A percentile compares a stretch with the other conserved stretches of the same genome.
Evolutionary conservation across 2,329 filamentous ascomycete genomes (phyloP).

Genomic region (Colletotrichum agaves): DNA sequence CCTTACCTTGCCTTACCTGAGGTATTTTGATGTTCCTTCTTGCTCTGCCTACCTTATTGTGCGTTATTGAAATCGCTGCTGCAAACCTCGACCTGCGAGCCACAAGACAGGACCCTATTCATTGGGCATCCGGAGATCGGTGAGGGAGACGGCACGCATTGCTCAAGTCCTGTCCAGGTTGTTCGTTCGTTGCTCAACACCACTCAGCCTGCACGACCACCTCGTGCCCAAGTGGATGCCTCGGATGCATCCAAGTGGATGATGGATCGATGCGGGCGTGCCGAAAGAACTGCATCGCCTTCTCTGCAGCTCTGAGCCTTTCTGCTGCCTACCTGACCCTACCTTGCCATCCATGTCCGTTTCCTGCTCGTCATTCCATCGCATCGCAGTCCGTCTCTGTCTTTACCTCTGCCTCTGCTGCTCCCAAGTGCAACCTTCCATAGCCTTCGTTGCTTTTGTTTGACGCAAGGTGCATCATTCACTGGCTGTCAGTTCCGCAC

Average conservation of each 20-base stretch:
- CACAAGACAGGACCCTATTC: constrained; percentile 20
- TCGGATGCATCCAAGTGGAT: constrained; percentile 22
- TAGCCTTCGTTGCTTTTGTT: constrained; percentile 5
- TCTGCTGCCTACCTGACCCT: constrained; percentile 7
- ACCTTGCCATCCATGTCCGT: not conserved
- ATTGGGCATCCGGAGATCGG: constrained; percentile 34
- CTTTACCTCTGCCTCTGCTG: constrained; percentile 8
- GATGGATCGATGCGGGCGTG: constrained; percentile 5
- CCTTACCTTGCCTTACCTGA: not conserved
- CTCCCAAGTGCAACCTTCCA: constrained; percentile 10
- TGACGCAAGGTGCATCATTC: constrained; percentile 13
- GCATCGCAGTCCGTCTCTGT: not conserved
- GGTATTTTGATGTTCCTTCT: too few relatives aligned
- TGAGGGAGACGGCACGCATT: constrained; percentile 25
- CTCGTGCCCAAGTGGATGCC: constrained; percentile 32
- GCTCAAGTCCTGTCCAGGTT: not conserved
- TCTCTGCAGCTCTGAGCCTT: constrained; percentile 26
- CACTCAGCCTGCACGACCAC: constrained; percentile 3
- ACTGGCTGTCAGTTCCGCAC: constrained; percentile 16
- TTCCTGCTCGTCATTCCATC: constrained; percentile 21
- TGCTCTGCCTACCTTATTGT: not conserved
- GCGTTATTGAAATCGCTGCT: not conserved
- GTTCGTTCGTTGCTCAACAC: not conserved
- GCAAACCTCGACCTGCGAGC: constrained; percentile 27
- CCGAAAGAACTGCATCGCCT: not conserved